These are phyloP conservation scores for Gnaphalium uliginosum DNA, from an alignment of 129 eudicot species.

Conservation along the genomic window DNA sequence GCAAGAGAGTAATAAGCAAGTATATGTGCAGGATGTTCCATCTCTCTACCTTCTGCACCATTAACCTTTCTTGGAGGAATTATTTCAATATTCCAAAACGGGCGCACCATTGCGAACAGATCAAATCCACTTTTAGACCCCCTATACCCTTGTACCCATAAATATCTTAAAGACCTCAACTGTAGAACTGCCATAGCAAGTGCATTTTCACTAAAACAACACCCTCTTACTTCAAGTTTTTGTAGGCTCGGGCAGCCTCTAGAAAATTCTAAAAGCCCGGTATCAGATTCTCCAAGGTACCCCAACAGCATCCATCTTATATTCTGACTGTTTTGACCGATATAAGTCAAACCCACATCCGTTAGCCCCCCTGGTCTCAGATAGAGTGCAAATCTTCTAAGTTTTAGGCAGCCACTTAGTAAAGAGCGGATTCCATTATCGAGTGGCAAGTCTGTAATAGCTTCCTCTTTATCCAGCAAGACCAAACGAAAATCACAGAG, in stretches of 20 bases:
- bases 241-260: conserved; percentile 79
- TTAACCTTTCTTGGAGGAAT: conserved; percentile 65
- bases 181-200: conserved; percentile 64
- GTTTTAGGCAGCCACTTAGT: conserved; percentile 62
- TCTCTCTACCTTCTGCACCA: conserved; percentile 34
- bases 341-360: conserved; percentile 70
- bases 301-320: conserved; percentile 88
- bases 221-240: conserved; percentile 76
- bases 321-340: conserved; percentile 68
- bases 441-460: conserved; percentile 74
- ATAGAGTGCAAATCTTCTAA: conserved; percentile 76
- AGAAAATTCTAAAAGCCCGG: conserved; percentile 67
- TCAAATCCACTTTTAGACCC: conserved; percentile 50
- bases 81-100: conserved; percentile 90
- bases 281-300: conserved; percentile 73
- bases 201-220: conserved; percentile 75
- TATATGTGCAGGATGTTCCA: conserved; percentile 78
- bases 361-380: conserved; percentile 80
- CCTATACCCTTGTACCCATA: conserved; percentile 92
- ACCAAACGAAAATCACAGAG: conserved; percentile 81
- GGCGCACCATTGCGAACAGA: conserved; percentile 74
- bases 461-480: conserved; percentile 64
- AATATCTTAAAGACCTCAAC: conserved; percentile 63
- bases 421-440: conserved; percentile 82
- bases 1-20: conserved; percentile 94